Conservation (phyloP, 2,329 filamentous ascomycete genomes). For the Apiospora marii region DNA sequence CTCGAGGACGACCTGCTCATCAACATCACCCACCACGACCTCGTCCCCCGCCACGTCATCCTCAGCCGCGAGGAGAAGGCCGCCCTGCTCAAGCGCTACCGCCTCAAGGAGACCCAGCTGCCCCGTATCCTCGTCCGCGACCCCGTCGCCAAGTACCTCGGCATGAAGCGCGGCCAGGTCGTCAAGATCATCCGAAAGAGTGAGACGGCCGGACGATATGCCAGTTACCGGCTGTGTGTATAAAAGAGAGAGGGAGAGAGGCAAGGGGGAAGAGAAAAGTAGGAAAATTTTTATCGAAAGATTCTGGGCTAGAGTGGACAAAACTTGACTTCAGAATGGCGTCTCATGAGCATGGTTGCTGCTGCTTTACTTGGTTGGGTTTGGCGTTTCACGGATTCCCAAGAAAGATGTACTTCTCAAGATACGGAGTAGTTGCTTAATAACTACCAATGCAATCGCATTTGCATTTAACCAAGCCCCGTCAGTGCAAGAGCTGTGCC, state of each 20-base stretch:
- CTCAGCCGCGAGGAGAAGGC: conserved; percentile 90
- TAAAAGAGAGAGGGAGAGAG: conserved; percentile 43
- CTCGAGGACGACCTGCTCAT: conserved; percentile 94
- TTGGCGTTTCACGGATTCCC: conserved; percentile 24
- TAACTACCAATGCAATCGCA: conserved; percentile 12
- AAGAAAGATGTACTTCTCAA: conserved; percentile 22
- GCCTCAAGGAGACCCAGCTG: conserved; percentile 96
- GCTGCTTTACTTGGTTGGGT: conserved; percentile 23
- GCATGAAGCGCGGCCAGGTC: conserved; percentile 88
- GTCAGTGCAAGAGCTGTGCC: not conserved
- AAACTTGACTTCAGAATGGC: conserved; percentile 31
- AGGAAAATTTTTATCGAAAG: conserved; percentile 19
- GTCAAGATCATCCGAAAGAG: conserved; percentile 98
- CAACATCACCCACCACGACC: conserved; percentile 97
- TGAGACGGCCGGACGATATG: conserved; percentile 95
- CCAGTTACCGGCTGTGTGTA: conserved; percentile 83
- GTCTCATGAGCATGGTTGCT: conserved; percentile 29
- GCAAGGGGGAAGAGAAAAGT: not conserved
- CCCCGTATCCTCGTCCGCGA: conserved; percentile 91
- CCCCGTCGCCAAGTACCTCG: conserved; percentile 91
- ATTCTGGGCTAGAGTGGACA: conserved; percentile 25
- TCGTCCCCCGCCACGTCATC: conserved; percentile 92
- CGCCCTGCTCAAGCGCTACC: conserved; percentile 85
- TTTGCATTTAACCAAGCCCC: conserved; percentile 13
- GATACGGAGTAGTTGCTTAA: conserved; percentile 17